A percentile compares a stretch with the other conserved stretches of the same genome.
Conservation (phyloP, 306 rosid genomes). For the Rosa multiflora region DNA sequence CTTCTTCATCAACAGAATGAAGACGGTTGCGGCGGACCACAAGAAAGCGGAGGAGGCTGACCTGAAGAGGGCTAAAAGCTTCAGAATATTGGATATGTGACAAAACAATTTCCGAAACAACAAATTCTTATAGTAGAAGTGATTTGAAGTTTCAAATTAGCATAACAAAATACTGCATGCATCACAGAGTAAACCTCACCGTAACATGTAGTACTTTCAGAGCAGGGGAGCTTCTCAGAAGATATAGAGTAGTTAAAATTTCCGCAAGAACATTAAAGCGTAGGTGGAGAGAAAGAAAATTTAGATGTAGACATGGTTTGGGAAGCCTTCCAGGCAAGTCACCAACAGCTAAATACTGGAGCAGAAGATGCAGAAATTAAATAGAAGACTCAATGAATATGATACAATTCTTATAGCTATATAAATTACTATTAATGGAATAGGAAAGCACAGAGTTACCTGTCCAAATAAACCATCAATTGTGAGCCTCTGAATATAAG, state of each 20-base stretch:
- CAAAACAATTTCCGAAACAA: not conserved
- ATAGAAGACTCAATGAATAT: not conserved
- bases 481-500: slow-evolving; percentile 43
- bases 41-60: not conserved
- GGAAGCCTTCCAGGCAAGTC: slow-evolving; percentile 35
- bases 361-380: slow-evolving; percentile 15
- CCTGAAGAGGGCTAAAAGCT: slow-evolving; percentile 23
- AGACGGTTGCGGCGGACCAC: too few relatives aligned
- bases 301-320: slow-evolving; percentile 29
- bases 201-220: slow-evolving; percentile 44
- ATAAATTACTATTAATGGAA: not conserved
- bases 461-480: slow-evolving; percentile 40
- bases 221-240: slow-evolving; percentile 56
- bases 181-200: slow-evolving; percentile 32
- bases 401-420: not conserved
- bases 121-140: not conserved
- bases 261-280: slow-evolving; percentile 43
- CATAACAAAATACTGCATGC: not conserved
- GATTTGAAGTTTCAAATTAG: not conserved
- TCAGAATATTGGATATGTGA: not conserved
- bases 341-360: slow-evolving; percentile 50
- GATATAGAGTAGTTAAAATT: slow-evolving; percentile 47
- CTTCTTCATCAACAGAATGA: not conserved
- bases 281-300: slow-evolving; percentile 41
- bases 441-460: slow-evolving; percentile 24